Evolutionary conservation across 495 filamentous ascomycete species (phyloP), one percentile per base, ranked within the genome.

Genomic region (Pseudoneurospora amorphoporcata): DNA sequence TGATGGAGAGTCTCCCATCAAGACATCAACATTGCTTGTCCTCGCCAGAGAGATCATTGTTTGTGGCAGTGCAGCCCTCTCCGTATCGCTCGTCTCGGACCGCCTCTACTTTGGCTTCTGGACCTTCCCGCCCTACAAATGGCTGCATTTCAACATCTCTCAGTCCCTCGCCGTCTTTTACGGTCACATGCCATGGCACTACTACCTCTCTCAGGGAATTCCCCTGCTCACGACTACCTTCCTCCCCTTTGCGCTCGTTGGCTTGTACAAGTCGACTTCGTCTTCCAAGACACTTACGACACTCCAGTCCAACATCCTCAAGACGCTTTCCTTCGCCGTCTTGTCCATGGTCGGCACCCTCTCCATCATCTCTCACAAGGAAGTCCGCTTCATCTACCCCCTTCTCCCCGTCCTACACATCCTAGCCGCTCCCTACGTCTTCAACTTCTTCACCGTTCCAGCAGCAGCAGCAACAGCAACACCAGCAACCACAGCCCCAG

Each of bases 381-480:
- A 99, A 87, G 92, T 97, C 73, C 93, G 95, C 75, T 99, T 99
- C 83, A 92, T 98, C 74, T 97, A 97, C 77, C 96, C 95, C 6
- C 87, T 98, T 45, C 86, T 99, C 1, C 95, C 95, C 5, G 85
- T 91, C 19, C 85, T 99, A 16, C 94, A 97, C 79, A 84, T 96
- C 74, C 84, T 98, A 61, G 87, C 91, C 6, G 92, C 93, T 0
- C 86, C 88, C 3, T 86, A 90, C 23, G 81, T 92, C 29, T 83
- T 87, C 4, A 82, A 84, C 37, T 94, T 91, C 82, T 94, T 94
- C 76, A 84, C 85, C 42, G 81, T n/a, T 40, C 74, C 72, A 81
- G 77, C 75, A 71, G 41, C 70, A 69, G 69, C 72, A 39, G 37
- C 68, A 72, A 68, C 74, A 72, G 68, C 75, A 71, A 58, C 75